Base-by-base conservation (phyloP, 352 stramenopile species). In the Phytophthora foliorum region DNA sequence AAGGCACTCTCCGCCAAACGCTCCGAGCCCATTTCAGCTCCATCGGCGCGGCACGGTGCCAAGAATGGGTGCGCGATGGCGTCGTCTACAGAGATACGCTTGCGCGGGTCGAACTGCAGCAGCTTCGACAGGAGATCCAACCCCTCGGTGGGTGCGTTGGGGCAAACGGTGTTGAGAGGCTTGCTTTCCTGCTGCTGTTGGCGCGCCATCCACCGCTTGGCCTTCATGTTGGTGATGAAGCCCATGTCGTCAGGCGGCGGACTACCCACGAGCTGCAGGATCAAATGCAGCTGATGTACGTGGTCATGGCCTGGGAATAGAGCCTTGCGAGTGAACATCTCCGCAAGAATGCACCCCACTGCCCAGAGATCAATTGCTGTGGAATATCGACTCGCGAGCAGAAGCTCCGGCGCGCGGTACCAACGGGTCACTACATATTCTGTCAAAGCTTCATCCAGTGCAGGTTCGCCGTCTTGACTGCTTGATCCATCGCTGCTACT, bases 291-390 rank as follows among this genome's bases (percentile, higher is more conserved):
- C 59, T 95, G 88, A 53, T 95, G 88, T 24, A 95, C 86, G 65
- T 95, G 86, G 56, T 95, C 88, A 52, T 95, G 88, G 11, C 88
- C 88, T 0, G 88, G 88, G 36, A 95, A 95, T 0, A 95, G 65
- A 32, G 88, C 80, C 60, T 87, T 93, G 27, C 88, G 82, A 2
- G 78, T 90, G 52, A 99, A 97, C 67, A 99, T 93, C 77, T 99
- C 98, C 11, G 94, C 97, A 59, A 99, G 91, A 64, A 99, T 99
- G 76, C 98, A 99, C 6, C 98, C 98, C 7, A 99, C 94, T 58
- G 88, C 93, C 96, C 96, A 99, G 9, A 99, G 73, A 72, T 99
- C 97, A 60, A 99, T 97, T 9, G 91, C 82, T 36, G 97, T 94
- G 27, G 91, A 92, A 77, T 99, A 99, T 38, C 98, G 85, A 73